Percentiles rank a stretch among this genome's conserved stretches.
These are phyloP conservation scores for Malassezia dermatis DNA, from an alignment of 1,284 basidiomycete species.

Conservation along the genomic window DNA sequence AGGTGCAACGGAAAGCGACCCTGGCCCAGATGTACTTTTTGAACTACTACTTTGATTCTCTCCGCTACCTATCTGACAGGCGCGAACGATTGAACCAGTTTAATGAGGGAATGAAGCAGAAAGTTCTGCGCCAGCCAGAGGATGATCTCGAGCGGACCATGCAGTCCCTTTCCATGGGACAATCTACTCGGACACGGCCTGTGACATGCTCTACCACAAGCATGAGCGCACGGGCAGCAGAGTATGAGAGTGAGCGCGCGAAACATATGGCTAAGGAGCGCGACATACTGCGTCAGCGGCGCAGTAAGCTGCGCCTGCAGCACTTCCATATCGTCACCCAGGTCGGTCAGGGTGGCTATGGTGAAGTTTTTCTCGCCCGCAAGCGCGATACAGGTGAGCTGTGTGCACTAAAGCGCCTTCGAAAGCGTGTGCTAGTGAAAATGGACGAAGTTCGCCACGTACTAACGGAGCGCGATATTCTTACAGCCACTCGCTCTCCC, in stretches of 20 bases:
- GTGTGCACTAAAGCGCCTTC: slow-evolving; percentile 44
- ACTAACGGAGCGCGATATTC: slow-evolving; percentile 44
- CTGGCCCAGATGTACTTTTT: slow-evolving; percentile 47
- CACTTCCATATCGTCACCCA: slow-evolving; percentile 48
- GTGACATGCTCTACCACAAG: slow-evolving; percentile 62
- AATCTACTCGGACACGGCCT: slow-evolving; percentile 34
- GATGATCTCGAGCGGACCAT: slow-evolving; percentile 1
- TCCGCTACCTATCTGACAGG: slow-evolving; percentile 39
- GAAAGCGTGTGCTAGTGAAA: slow-evolving; percentile 45
- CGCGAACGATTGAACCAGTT: slow-evolving; percentile 55
- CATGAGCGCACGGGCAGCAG: slow-evolving; percentile 64
- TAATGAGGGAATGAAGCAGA: slow-evolving; percentile 55
- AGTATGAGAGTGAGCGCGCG: slow-evolving; percentile 26
- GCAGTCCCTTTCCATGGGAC: not conserved
- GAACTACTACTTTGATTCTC: slow-evolving; percentile 47
- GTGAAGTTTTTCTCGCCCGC: slow-evolving; percentile 45
- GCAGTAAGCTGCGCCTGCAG: slow-evolving; percentile 40
- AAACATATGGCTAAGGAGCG: slow-evolving; percentile 40
- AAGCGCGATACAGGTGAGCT: slow-evolving; percentile 47
- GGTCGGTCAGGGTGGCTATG: slow-evolving; percentile 46
- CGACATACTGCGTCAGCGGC: slow-evolving; percentile 39
- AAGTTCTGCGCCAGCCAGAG: slow-evolving; percentile 17
- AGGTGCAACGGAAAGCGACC: slow-evolving; percentile 44
- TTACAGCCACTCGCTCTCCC: slow-evolving; percentile 44
- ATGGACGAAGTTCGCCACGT: slow-evolving; percentile 48